Percentiles rank a stretch among this genome's conserved stretches.
These are phyloP conservation scores for Aspergillus neotritici DNA, from an alignment of 2,329 filamentous ascomycete genomes.

Conservation along the genomic window DNA sequence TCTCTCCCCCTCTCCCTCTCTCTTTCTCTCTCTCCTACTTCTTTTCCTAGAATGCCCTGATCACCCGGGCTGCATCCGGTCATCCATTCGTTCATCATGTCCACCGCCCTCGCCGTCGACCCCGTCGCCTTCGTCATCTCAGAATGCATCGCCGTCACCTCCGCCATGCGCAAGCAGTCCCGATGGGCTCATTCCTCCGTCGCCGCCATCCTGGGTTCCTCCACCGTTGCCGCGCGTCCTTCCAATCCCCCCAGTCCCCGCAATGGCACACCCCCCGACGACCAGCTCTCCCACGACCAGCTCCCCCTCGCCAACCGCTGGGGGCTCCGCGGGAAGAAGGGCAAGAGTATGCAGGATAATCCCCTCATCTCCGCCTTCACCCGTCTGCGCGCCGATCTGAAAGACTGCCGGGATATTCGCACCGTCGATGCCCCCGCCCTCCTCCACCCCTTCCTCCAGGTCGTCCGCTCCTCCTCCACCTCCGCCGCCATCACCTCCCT, in stretches of 20 bases:
- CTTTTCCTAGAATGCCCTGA: too few species aligned
- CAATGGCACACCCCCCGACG: slow-evolving; percentile 19
- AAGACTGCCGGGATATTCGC: slow-evolving; percentile 82
- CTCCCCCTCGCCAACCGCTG: slow-evolving; percentile 68
- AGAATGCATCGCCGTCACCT: slow-evolving; percentile 98
- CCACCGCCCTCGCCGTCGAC: slow-evolving; percentile 74
- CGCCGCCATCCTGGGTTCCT: slow-evolving; percentile 76
- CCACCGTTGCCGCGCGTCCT: slow-evolving; percentile 41
- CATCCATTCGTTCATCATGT: too few species aligned
- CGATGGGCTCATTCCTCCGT: slow-evolving; percentile 95
- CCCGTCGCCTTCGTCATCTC: slow-evolving; percentile 91
- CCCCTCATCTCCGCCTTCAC: slow-evolving; percentile 94
- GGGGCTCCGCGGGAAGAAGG: slow-evolving; percentile 90
- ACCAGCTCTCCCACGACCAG: slow-evolving; percentile 35
- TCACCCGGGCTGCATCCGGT: too few species aligned
- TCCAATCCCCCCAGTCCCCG: slow-evolving; percentile 35
- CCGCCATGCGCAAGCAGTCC: slow-evolving; percentile 94
- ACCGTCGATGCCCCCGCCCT: slow-evolving; percentile 84
- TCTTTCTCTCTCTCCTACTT: too few species aligned
- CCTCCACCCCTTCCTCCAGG: slow-evolving; percentile 89
- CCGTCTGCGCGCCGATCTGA: slow-evolving; percentile 78
- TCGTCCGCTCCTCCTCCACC: slow-evolving; percentile 92
- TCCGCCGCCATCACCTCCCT: slow-evolving; percentile 94
- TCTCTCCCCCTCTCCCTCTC: slow-evolving; percentile 23
- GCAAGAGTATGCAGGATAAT: slow-evolving; percentile 95